Evolutionary conservation across 306 rosid species (phyloP).

Genomic region (Ochetophila trinervis): DNA sequence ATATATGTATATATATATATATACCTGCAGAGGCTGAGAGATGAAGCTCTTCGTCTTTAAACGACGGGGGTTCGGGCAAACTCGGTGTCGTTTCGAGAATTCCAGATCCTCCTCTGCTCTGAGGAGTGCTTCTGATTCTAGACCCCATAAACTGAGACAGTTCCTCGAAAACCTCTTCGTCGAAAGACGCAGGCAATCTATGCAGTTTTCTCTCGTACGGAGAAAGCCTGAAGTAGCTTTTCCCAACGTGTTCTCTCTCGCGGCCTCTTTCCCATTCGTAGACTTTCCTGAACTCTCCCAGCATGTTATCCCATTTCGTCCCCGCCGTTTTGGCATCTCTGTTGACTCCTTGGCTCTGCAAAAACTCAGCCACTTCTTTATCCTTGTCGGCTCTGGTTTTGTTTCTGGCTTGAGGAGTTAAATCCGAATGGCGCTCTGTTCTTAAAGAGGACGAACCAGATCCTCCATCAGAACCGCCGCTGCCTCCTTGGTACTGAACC

Average conservation of each 20-base stretch:
- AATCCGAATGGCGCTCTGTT: constrained; percentile 30
- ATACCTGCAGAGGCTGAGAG: constrained; percentile 40
- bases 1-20: neutral
- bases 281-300: constrained; percentile 94
- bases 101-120: constrained; percentile 36
- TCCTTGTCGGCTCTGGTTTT: constrained; percentile 94
- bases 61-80: constrained; percentile 57
- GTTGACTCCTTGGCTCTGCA: constrained; percentile 64
- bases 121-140: constrained; percentile 58
- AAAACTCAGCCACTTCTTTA: constrained; percentile 79
- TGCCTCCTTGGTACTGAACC: constrained; percentile 63
- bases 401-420: constrained; percentile 37
- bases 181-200: constrained; percentile 92
- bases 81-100: constrained; percentile 23
- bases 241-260: constrained; percentile 77
- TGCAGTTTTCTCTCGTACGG: constrained; percentile 93
- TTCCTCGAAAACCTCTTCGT: constrained; percentile 93
- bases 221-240: constrained; percentile 91
- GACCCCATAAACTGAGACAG: constrained; percentile 89
- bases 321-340: constrained; percentile 89
- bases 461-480: constrained; percentile 16
- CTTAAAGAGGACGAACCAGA: constrained; percentile 44
- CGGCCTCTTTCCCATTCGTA: constrained; percentile 96
- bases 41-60: constrained; percentile 59
- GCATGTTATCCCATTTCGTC: constrained; percentile 97